Conservation (phyloP, 2,329 filamentous ascomycete genomes). For the Ceratocystis lukuohia region DNA sequence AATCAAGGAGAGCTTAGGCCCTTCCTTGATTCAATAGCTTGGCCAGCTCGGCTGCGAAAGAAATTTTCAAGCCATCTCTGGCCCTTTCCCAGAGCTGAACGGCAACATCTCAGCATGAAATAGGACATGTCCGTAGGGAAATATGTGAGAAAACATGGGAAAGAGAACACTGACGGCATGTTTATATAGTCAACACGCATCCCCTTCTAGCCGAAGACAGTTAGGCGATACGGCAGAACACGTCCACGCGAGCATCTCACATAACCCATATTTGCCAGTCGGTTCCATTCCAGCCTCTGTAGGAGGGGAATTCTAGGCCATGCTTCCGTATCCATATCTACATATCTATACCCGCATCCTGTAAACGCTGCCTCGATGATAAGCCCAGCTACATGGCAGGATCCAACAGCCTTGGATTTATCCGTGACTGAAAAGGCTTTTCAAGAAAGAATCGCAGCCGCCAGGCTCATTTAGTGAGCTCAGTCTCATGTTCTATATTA, state of each 20-base stretch:
- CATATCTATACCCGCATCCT: background rate
- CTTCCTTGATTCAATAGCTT: background rate
- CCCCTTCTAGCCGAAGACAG: background rate
- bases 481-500: background rate
- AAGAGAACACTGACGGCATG: background rate
- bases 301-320: background rate
- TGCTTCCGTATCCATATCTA: background rate
- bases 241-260: background rate
- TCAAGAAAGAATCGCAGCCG: background rate
- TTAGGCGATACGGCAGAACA: background rate
- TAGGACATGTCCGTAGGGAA: background rate
- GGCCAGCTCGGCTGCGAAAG: background rate
- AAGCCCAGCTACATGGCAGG: background rate
- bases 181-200: too few relatives aligned
- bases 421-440: background rate
- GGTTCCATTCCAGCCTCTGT: background rate
- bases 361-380: background rate
- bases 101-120: background rate
- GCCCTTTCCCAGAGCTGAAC: background rate
- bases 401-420: background rate
- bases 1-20: background rate
- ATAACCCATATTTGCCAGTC: background rate
- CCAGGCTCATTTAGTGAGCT: background rate
- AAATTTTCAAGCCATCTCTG: background rate
- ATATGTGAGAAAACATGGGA: background rate